phyloP scores from a whole-genome alignment of 202 grass and related monocot genomes.

The Thinopyrum obtusiflorum region DNA sequence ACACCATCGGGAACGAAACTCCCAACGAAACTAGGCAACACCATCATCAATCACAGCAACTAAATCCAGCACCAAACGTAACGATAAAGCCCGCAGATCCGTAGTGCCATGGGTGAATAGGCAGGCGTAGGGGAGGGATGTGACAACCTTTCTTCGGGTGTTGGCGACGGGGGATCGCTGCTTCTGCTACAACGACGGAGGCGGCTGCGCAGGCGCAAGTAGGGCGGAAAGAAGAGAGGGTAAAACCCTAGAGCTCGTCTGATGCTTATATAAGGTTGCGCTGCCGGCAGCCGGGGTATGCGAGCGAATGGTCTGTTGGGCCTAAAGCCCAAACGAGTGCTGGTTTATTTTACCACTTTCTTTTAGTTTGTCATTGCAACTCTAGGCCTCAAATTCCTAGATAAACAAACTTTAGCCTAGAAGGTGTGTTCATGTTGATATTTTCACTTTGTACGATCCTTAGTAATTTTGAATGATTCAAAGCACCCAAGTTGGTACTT shows the following conservation, averaged over 20 bases:
- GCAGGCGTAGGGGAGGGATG: background rate
- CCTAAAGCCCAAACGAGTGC: background rate
- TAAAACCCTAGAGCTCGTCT: constrained; percentile 15
- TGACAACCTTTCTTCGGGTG: constrained; percentile 14
- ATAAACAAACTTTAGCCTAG: no score
- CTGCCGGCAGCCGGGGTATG: background rate
- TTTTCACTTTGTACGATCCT: no score
- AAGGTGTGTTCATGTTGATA: no score
- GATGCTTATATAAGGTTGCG: background rate
- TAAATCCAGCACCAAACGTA: background rate
- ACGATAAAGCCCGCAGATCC: background rate
- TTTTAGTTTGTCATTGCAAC: background rate
- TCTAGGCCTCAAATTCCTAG: no score
- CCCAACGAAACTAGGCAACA: background rate
- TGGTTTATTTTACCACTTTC: background rate
- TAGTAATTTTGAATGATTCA: no score
- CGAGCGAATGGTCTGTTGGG: background rate
- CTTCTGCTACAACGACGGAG: background rate
- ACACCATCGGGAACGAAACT: background rate
- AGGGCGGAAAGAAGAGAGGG: background rate
- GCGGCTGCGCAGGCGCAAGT: background rate
- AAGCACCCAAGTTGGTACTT: no score
- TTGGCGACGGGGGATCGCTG: background rate
- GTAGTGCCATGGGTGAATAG: background rate
- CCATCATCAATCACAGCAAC: background rate